Evolutionary conservation across 116 monocot species (phyloP).

Genomic region (Papilionanthe hybrid): DNA sequence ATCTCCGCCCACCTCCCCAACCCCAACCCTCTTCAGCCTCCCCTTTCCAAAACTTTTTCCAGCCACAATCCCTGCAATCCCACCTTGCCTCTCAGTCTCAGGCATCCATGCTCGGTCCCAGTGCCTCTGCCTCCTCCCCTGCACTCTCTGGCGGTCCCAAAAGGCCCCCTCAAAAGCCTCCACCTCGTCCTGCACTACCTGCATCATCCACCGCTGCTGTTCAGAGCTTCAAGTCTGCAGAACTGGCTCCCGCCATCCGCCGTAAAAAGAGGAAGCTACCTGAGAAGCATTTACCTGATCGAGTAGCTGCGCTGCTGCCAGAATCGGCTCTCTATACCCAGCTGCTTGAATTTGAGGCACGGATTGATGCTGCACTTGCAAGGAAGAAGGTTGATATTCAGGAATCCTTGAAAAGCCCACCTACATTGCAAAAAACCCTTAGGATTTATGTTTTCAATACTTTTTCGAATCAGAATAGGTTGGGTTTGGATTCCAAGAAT

Average conservation of each 20-base stretch:
- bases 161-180: constrained; percentile 53
- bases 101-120: constrained; percentile 11
- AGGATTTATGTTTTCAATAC: constrained; percentile 96
- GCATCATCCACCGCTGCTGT: constrained; percentile 10
- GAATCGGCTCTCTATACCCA: constrained; percentile 95
- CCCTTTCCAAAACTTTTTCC: constrained; percentile 46
- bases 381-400: constrained; percentile 94
- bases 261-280: constrained; percentile 92
- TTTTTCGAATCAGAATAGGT: constrained; percentile 57
- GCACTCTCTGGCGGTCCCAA: constrained; percentile 13
- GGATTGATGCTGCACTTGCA: constrained; percentile 82
- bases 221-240: constrained; percentile 47
- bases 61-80: constrained; percentile 45
- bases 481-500: constrained; percentile 23
- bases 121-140: background rate
- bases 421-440: constrained; percentile 71
- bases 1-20: constrained; percentile 41
- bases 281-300: constrained; percentile 86
- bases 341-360: constrained; percentile 84
- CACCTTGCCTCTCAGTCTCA: constrained; percentile 27
- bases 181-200: constrained; percentile 31
- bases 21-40: constrained; percentile 28
- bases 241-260: constrained; percentile 76
- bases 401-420: constrained; percentile 71
- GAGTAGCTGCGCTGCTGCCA: constrained; percentile 85